A percentile compares a stretch with the other conserved stretches of the same genome.
phyloP scores from a whole-genome alignment of 805 yeast species.

The Candida hungchunana region DNA sequence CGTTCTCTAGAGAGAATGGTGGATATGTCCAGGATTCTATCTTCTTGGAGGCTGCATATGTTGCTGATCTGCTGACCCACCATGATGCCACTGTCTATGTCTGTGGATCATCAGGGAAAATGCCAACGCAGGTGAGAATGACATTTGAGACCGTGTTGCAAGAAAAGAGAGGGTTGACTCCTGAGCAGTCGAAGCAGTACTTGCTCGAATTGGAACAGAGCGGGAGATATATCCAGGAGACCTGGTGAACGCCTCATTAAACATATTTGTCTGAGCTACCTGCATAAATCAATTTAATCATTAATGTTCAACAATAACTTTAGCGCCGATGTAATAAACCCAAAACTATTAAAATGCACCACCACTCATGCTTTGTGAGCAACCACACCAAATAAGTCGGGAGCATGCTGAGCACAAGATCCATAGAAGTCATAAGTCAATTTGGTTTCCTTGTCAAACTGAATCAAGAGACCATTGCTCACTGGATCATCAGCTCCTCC shows the following conservation, averaged over 20 bases:
- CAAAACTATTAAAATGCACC: not conserved
- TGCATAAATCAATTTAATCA: not conserved
- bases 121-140: constrained; percentile 87
- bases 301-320: not conserved
- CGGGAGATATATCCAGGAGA: constrained; percentile 77
- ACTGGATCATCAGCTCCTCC: constrained; percentile 32
- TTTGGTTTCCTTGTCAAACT: constrained; percentile 16
- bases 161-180: constrained; percentile 38
- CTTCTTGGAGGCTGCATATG: constrained; percentile 42
- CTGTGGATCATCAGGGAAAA: constrained; percentile 91
- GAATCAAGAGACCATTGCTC: constrained; percentile 20
- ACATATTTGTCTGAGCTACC: no score
- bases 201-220: constrained; percentile 55
- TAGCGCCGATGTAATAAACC: not conserved
- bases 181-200: constrained; percentile 45
- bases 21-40: constrained; percentile 80
- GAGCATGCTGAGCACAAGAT: constrained; percentile 13
- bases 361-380: no score
- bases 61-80: constrained; percentile 51
- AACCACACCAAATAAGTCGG: constrained; percentile 9
- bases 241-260: constrained; percentile 54
- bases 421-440: constrained; percentile 33
- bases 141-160: constrained; percentile 64
- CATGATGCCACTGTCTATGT: constrained; percentile 63
- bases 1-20: constrained; percentile 48